These are phyloP conservation scores for Globisporangium camurandrum DNA, from an alignment of 352 stramenopile species.

Conservation along the genomic window DNA sequence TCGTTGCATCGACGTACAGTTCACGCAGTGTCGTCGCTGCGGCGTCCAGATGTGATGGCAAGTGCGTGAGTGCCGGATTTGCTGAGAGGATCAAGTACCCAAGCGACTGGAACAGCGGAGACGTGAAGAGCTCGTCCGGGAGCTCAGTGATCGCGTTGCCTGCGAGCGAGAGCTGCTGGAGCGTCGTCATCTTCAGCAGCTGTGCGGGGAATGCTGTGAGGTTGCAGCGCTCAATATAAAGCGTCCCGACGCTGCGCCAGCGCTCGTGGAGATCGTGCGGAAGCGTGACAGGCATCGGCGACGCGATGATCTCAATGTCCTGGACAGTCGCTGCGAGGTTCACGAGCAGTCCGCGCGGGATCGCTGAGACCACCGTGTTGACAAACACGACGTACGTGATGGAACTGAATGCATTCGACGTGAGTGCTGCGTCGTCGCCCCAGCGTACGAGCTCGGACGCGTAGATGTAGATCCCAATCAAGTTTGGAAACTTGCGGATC, in stretches of 20 bases:
- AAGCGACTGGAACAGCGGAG: not conserved
- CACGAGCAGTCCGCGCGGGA: slow-evolving; percentile 2
- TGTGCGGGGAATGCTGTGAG: not conserved
- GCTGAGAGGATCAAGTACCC: slow-evolving; percentile 2
- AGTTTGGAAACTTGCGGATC: slow-evolving; percentile 1
- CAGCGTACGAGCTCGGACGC: slow-evolving; percentile 2
- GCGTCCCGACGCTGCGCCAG: not conserved
- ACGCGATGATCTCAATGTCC: slow-evolving; percentile 8
- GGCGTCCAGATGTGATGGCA: not conserved
- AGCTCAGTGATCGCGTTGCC: slow-evolving; percentile 3
- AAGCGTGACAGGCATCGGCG: not conserved
- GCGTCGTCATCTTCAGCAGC: not conserved
- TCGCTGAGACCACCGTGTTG: not conserved
- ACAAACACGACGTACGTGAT: slow-evolving; percentile 9
- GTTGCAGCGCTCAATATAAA: slow-evolving; percentile 5
- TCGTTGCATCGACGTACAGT: slow-evolving; percentile 4
- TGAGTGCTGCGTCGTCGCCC: slow-evolving; percentile 5
- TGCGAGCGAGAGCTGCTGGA: slow-evolving; percentile 4
- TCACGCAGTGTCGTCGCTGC: not conserved
- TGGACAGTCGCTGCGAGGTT: slow-evolving; percentile 7
- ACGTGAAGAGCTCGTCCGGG: not conserved
- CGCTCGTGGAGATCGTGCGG: slow-evolving; percentile 1
- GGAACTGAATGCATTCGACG: not conserved
- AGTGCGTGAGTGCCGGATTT: not conserved
- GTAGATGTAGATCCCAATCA: slow-evolving; percentile 4